These are phyloP conservation scores for Rhododendron kiyosumense DNA, from an alignment of 148 eudicot genomes.

Conservation along the genomic window DNA sequence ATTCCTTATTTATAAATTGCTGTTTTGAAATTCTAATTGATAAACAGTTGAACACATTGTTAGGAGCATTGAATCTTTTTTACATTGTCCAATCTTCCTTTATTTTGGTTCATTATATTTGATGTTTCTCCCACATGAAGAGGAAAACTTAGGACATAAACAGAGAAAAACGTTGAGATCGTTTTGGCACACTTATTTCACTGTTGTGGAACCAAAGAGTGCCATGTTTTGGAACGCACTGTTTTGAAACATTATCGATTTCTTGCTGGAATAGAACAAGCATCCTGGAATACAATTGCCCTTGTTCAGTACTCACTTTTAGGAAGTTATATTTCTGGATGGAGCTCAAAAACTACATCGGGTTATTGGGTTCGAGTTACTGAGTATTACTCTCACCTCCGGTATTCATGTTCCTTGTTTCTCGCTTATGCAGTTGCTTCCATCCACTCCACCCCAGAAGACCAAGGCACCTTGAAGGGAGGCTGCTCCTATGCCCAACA, in stretches of 20 bases:
- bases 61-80: background rate
- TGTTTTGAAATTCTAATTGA: background rate
- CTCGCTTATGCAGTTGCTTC: slow-evolving; percentile 56
- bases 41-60: background rate
- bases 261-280: background rate
- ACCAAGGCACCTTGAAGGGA: slow-evolving; percentile 45
- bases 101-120: background rate
- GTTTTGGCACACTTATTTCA: background rate
- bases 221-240: background rate
- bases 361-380: background rate
- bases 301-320: background rate
- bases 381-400: background rate
- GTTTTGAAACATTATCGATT: background rate
- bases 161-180: background rate
- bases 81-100: background rate
- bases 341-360: background rate
- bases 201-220: background rate
- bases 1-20: background rate
- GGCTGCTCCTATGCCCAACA: slow-evolving; percentile 3
- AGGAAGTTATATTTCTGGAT: background rate
- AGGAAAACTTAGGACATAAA: background rate
- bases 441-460: slow-evolving; percentile 45
- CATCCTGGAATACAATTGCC: background rate
- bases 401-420: background rate
- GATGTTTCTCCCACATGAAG: background rate